Evolutionary conservation across 306 rosid genomes (phyloP).

Genomic region (Ormosia semicastrata): DNA sequence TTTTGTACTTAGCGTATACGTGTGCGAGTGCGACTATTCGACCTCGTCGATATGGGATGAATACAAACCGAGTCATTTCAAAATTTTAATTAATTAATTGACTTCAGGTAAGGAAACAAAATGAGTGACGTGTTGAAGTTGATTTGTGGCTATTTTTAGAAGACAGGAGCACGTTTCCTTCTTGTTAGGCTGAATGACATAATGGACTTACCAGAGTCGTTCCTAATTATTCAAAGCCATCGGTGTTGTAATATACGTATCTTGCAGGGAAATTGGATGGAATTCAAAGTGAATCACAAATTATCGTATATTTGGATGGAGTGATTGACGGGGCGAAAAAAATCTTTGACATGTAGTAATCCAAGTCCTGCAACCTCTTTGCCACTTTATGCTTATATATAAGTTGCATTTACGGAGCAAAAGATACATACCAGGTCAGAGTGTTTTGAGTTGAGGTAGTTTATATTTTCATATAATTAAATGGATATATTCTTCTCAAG

Average conservation of each 20-base stretch:
- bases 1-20: no score
- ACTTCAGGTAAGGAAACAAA: neutral
- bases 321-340: neutral
- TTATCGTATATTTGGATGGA: neutral
- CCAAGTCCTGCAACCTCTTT: neutral
- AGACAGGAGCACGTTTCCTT: no score
- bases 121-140: neutral
- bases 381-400: slow-evolving; percentile 13
- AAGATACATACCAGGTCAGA: neutral
- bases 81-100: no score
- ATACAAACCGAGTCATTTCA: no score
- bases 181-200: neutral
- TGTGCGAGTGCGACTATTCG: neutral
- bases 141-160: no score
- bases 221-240: no score
- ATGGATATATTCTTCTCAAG: neutral
- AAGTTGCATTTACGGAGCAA: neutral
- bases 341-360: neutral
- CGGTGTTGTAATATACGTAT: neutral
- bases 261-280: neutral
- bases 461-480: neutral
- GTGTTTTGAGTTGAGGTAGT: neutral
- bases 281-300: neutral
- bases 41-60: neutral
- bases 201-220: neutral